A percentile compares a stretch with the other conserved stretches of the same genome.
phyloP scores from a whole-genome alignment of 148 eudicot species.

The Amaranthus hypochondriacus region DNA sequence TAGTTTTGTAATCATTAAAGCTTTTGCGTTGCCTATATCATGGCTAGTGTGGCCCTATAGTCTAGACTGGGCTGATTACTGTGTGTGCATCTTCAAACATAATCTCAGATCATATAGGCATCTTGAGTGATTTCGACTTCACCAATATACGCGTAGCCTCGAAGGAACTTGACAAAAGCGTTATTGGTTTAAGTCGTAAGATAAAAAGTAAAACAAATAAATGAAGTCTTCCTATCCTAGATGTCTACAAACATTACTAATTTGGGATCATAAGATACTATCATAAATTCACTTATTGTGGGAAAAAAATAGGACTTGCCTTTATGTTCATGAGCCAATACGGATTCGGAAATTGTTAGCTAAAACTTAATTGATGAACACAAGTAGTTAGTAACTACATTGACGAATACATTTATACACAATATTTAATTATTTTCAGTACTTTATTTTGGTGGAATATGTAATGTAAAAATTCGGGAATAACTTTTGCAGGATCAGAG shows the following conservation, averaged over 20 bases:
- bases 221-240: neutral
- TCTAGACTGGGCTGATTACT: neutral
- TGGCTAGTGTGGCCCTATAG: neutral
- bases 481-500: constrained; percentile 14
- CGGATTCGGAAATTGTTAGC: neutral
- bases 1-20: neutral
- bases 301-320: neutral
- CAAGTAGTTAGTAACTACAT: neutral
- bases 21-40: neutral
- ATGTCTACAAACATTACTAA: neutral
- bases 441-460: neutral
- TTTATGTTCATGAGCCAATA: neutral
- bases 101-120: neutral
- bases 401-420: neutral
- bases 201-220: neutral
- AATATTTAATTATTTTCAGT: neutral
- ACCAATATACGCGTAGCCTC: neutral
- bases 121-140: neutral
- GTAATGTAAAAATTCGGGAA: neutral
- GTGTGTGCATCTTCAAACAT: neutral
- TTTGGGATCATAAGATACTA: neutral
- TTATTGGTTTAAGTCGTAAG: neutral
- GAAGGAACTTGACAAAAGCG: neutral
- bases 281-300: neutral
- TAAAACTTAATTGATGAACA: neutral